Conservation (phyloP, 2,329 filamentous ascomycete genomes). For the Botrytis fabae region DNA sequence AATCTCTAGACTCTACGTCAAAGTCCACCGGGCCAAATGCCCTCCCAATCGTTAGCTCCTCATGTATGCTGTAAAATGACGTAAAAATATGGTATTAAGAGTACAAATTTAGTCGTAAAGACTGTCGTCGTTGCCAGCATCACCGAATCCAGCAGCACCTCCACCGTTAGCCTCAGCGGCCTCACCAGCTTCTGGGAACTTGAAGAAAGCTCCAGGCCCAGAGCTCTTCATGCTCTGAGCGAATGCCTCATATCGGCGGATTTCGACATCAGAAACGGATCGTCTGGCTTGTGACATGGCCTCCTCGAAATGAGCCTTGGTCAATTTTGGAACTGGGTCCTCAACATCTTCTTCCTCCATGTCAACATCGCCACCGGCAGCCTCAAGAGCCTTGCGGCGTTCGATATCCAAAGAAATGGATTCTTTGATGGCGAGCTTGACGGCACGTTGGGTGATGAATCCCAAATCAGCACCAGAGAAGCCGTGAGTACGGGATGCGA, state of each 20-base stretch:
- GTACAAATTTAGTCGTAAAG: constrained; percentile 78
- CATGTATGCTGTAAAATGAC: constrained; percentile 25
- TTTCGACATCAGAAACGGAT: constrained; percentile 95
- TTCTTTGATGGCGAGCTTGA: constrained; percentile 99
- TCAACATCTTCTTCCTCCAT: constrained; percentile 82
- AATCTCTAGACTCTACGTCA: constrained; percentile 28
- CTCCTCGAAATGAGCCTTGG: constrained; percentile 96
- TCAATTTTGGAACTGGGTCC: constrained; percentile 93
- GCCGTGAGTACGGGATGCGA: constrained; percentile 94
- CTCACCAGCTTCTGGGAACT: constrained; percentile 74
- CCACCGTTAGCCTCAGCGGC: constrained; percentile 51
- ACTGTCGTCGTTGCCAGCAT: constrained; percentile 91
- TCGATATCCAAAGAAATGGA: constrained; percentile 87
- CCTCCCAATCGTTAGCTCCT: constrained; percentile 25
- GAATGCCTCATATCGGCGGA: constrained; percentile 97
- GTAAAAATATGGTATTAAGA: constrained; percentile 34
- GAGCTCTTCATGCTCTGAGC: constrained; percentile 99
- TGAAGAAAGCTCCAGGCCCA: constrained; percentile 94
- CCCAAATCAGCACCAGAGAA: constrained; percentile 99
- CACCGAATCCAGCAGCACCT: constrained; percentile 69
- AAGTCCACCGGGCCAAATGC: constrained; percentile 22
- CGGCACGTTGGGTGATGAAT: constrained; percentile 97
- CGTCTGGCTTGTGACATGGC: constrained; percentile 93
- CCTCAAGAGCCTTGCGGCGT: constrained; percentile 85
- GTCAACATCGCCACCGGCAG: constrained; percentile 73